Base-by-base conservation (phyloP, 495 filamentous ascomycete species). In the Pyrenopolyporus hunteri region DNA sequence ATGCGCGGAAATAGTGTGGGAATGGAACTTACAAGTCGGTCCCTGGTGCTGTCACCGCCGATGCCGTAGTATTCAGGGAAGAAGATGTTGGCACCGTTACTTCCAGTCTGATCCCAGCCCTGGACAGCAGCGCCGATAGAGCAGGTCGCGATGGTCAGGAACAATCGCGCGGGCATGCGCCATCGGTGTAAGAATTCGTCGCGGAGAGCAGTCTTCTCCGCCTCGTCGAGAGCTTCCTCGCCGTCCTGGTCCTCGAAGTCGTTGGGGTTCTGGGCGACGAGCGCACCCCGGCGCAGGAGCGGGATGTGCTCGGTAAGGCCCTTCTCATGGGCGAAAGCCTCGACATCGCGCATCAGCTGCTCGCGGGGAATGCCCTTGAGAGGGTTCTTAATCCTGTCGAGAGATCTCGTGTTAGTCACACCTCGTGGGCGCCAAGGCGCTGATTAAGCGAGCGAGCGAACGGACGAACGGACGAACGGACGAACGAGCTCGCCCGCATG, bases 91-190 rank as follows among this genome's bases (percentile, higher is more conserved):
- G 89, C 89, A 40, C 89, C 89, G 64, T 91, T 92, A 2, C 82
- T 83, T n/a, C 88, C 85, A 37, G 84, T 87, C 69, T 88, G 86
- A 65, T 88, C 85, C 85, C 86, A 89, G 23, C 87, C 87, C 66
- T 91, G 88, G 22, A 89, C 84, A 10, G 87, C 88, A 11, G 89
- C 89, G n/a, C 84, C 87, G 46, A 92, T 84, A 14, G 88, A 89
- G 69, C 86, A 88, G 26, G 87, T 80, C 16, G 81, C 69, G 59
- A 92, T 87, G 48, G 87, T 89, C 57, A 85, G 77, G 70, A 74
- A 81, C 9, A 91, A 73, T n/a, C 74, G 77, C 57, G 55, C 66
- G 6, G 88, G 87, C 17, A 88, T 82, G 25, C 82, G 77, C 87
- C 87, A 91, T 56, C 85, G 83, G 70, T 86, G 81, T 7, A 79